Conservation (phyloP, 129 eudicot species). For the Gnaphalium uliginosum region DNA sequence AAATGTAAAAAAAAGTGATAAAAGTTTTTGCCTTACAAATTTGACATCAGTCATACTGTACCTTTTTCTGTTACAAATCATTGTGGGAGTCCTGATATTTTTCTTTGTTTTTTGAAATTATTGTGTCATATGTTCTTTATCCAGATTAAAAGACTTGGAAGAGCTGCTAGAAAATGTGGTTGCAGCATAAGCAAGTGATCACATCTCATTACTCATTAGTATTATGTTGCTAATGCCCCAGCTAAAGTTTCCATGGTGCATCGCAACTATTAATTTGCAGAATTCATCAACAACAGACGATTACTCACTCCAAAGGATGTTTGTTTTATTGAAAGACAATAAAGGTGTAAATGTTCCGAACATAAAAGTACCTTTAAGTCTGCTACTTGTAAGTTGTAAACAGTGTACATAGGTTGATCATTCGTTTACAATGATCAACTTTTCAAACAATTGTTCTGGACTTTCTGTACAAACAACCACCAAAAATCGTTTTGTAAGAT, state of each 20-base stretch:
- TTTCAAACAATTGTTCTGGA: neutral
- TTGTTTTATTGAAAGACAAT: too few relatives aligned
- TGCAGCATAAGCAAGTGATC: slow-evolving; percentile 24
- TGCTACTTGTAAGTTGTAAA: too few relatives aligned
- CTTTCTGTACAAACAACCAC: neutral
- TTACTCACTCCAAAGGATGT: neutral
- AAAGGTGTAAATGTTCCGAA: neutral
- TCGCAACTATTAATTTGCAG: neutral
- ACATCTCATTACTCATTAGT: neutral
- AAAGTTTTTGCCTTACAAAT: neutral
- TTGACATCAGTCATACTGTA: neutral
- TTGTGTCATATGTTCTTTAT: slow-evolving; percentile 9
- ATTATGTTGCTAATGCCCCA: neutral
- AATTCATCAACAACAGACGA: neutral
- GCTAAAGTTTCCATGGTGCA: neutral
- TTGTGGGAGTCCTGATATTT: too few relatives aligned
- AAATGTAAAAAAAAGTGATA: too few relatives aligned
- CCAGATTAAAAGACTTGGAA: slow-evolving; percentile 83
- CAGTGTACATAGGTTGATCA: neutral
- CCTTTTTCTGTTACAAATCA: neutral
- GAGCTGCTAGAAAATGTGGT: slow-evolving; percentile 61
- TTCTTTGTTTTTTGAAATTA: neutral
- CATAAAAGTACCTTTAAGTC: neutral
- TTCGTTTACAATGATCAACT: neutral
- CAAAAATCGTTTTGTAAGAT: too few relatives aligned